These are phyloP conservation scores for Pseudevernia furfuracea DNA, from an alignment of 495 filamentous ascomycete species.

Conservation along the genomic window DNA sequence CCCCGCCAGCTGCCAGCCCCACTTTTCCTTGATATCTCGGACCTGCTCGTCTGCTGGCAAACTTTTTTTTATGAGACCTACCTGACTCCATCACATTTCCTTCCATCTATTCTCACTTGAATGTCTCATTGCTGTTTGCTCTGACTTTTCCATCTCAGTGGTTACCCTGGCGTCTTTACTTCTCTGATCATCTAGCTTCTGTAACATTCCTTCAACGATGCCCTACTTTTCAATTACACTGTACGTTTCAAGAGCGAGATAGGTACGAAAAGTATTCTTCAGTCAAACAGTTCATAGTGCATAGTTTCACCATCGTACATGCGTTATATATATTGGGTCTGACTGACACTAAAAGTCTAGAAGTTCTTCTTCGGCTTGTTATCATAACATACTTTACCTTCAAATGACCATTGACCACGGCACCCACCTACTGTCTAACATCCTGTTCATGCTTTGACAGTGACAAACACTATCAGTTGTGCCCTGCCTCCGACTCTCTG, in stretches of 20 bases:
- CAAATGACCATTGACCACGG: not conserved
- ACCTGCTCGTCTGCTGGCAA: conserved; percentile 1
- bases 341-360: not conserved
- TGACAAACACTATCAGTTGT: not conserved
- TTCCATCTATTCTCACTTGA: not conserved
- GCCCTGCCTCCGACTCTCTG: not conserved
- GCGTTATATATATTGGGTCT: not conserved
- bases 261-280: not conserved
- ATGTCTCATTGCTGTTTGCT: not conserved
- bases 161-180: not conserved
- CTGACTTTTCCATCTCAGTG: not conserved
- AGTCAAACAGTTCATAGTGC: not conserved
- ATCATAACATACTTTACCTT: not conserved
- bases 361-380: not conserved
- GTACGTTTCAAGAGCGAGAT: not conserved
- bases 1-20: conserved; percentile 7
- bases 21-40: conserved; percentile 4
- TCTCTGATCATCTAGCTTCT: not conserved
- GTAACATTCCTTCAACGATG: not conserved
- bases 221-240: not conserved
- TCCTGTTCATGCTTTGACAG: not conserved
- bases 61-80: not conserved
- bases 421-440: not conserved
- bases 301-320: not conserved
- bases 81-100: conserved; percentile 10